phyloP scores from a whole-genome alignment of 345 rosid species.

The Heritiera littoralis region DNA sequence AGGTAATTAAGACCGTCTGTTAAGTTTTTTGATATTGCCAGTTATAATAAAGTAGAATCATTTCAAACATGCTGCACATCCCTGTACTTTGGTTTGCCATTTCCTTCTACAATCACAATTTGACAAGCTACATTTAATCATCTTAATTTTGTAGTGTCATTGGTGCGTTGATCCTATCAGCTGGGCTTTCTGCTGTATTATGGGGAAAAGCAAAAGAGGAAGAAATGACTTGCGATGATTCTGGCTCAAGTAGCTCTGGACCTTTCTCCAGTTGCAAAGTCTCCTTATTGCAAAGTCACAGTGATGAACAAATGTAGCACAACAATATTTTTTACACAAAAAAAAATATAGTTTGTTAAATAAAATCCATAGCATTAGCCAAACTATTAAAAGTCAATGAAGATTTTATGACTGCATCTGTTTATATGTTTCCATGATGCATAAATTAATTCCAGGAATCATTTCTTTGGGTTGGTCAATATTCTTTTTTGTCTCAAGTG shows the following conservation, averaged over 20 bases:
- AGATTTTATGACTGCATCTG: too few relatives aligned
- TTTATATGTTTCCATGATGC: too few relatives aligned
- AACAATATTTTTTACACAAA: neutral
- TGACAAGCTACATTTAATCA: neutral
- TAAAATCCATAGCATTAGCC: too few relatives aligned
- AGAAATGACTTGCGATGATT: constrained; percentile 26
- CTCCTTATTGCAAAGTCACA: constrained; percentile 54
- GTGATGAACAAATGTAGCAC: constrained; percentile 37
- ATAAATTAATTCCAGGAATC: too few relatives aligned
- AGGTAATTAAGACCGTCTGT: constrained; percentile 25
- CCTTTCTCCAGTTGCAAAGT: constrained; percentile 30
- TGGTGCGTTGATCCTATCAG: constrained; percentile 65
- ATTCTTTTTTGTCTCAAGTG: too few relatives aligned
- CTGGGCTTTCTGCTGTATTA: constrained; percentile 76
- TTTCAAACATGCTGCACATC: neutral
- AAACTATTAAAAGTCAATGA: too few relatives aligned
- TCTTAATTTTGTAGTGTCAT: constrained; percentile 41
- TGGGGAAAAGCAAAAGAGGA: constrained; percentile 88
- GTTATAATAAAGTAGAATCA: too few relatives aligned
- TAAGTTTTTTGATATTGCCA: too few relatives aligned
- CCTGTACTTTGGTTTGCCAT: too few relatives aligned
- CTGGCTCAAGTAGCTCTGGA: constrained; percentile 20
- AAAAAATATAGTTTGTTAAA: too few relatives aligned
- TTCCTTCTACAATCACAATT: neutral
- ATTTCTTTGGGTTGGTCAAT: too few relatives aligned